Conservation (phyloP, 106 monocot genomes). For the Phalaenopsis aphrodite region DNA sequence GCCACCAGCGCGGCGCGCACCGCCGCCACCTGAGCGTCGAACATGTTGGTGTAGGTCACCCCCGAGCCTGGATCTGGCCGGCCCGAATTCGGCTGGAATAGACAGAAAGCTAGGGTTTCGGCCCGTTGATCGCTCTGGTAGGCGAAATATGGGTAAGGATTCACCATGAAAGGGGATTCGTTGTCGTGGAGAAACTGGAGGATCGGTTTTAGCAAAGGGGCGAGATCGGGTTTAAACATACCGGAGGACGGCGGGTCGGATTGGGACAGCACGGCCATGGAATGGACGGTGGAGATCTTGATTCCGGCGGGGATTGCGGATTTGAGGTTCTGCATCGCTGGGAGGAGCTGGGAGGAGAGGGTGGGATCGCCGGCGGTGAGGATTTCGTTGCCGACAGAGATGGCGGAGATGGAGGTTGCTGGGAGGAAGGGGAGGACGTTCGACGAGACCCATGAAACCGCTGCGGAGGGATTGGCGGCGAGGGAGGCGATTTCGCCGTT, state of each 20-base stretch:
- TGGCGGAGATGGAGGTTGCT: constrained; percentile 10
- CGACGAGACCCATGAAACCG: constrained; percentile 49
- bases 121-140: constrained; percentile 44
- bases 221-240: constrained; percentile 32
- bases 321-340: constrained; percentile 78
- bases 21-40: constrained; percentile 56
- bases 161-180: constrained; percentile 50
- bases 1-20: constrained; percentile 24
- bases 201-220: constrained; percentile 18
- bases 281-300: constrained; percentile 49
- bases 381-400: constrained; percentile 82
- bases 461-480: constrained; percentile 49
- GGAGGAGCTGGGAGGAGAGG: constrained; percentile 53
- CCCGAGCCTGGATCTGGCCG: constrained; percentile 32
- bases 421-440: constrained; percentile 64
- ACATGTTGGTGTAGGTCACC: constrained; percentile 62
- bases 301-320: constrained; percentile 31
- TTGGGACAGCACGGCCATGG: constrained; percentile 50
- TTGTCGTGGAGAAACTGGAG: constrained; percentile 15
- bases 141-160: constrained; percentile 59
- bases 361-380: constrained; percentile 35
- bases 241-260: constrained; percentile 57
- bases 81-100: constrained; percentile 45
- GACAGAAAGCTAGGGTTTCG: constrained; percentile 55
- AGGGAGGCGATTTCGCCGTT: constrained; percentile 73